Base-by-base conservation (phyloP, 2,329 filamentous ascomycete species). In the Ceratocystis colombiana region DNA sequence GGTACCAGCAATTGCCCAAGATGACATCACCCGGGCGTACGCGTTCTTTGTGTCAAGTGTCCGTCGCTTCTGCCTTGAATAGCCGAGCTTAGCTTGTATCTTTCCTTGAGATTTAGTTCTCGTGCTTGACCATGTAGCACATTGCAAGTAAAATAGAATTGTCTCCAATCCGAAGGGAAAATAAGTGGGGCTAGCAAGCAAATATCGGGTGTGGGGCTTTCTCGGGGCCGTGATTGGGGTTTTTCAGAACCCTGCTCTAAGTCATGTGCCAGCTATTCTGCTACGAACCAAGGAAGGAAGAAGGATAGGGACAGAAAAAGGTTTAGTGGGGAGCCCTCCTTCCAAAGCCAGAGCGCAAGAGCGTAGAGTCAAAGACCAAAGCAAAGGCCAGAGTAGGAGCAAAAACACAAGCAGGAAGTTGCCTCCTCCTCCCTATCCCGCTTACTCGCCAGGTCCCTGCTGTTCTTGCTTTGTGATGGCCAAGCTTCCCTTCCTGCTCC, bases 211-310 rank as follows among this genome's bases (percentile, higher is more conserved):
- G 53, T 57, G 53, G 53, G 53, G 53, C 53, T 33, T 41, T 41
- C 17, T 57, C 53, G 53, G 53, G 5, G 53, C 53, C 22, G 53
- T 17, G 28, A 57, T 57, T 28, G 53, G 28, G 30, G 53, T 33
- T 57, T 28, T 30, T 10, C 15, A 25, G 53, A 17, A 25, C n/a
- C 22, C 4, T 30, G 25, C 28, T 33, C n/a, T n/a, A 8, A 17
- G 53, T 57, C 53, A 57, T 57, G 53, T 57, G 53, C 22, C 20
- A 30, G 46, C 22, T 22, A 50, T 50, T 50, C 48, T 50, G 17
- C 48, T 22, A 50, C 20, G n/a, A 50, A 50, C 48, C 48, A 50
- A 50, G 48, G 48, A 50, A 50, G 48, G 48, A 22, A 50, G 48
- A 15, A 41, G 37, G 22, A 20, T 22, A 50, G 48, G 20, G 48